A percentile compares a stretch with the other conserved stretches of the same genome.
phyloP scores from a whole-genome alignment of 73 alveolate genomes.

The Uronychia binucleata region DNA sequence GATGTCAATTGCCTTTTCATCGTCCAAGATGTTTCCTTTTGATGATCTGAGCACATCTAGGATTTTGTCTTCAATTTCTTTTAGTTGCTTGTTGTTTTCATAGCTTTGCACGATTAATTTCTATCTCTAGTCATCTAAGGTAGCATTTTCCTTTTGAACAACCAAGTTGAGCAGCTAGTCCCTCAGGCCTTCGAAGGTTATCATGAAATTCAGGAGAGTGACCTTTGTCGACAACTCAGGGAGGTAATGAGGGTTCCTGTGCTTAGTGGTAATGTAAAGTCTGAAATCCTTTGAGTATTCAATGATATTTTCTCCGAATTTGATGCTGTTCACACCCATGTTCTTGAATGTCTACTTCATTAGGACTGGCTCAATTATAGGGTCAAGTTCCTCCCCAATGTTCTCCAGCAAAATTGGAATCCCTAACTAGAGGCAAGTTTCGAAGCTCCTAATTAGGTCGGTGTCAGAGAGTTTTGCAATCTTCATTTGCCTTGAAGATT shows the following conservation, averaged over 20 bases:
- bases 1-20: constrained; percentile 91
- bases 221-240: constrained; percentile 96
- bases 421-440: constrained; percentile 86
- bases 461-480: constrained; percentile 79
- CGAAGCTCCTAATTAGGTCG: constrained; percentile 79
- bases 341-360: constrained; percentile 88
- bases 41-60: constrained; percentile 88
- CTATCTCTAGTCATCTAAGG: constrained; percentile 97
- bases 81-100: constrained; percentile 86
- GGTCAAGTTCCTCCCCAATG: constrained; percentile 97
- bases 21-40: constrained; percentile 61
- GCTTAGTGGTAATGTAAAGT: constrained; percentile 90
- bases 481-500: constrained; percentile 52
- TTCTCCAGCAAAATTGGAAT: constrained; percentile 92
- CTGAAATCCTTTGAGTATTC: constrained; percentile 89
- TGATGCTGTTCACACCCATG: constrained; percentile 84
- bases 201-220: constrained; percentile 95
- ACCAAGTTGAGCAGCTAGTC: constrained; percentile 97
- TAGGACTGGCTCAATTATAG: constrained; percentile 92
- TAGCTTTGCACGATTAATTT: constrained; percentile 82
- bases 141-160: constrained; percentile 99
- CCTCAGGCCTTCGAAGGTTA: constrained; percentile 95
- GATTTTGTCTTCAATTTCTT: constrained; percentile 93
- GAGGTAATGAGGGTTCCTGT: constrained; percentile 96
- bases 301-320: constrained; percentile 90